Conservation (phyloP, 495 filamentous ascomycete genomes). For the Tuber borchii region DNA sequence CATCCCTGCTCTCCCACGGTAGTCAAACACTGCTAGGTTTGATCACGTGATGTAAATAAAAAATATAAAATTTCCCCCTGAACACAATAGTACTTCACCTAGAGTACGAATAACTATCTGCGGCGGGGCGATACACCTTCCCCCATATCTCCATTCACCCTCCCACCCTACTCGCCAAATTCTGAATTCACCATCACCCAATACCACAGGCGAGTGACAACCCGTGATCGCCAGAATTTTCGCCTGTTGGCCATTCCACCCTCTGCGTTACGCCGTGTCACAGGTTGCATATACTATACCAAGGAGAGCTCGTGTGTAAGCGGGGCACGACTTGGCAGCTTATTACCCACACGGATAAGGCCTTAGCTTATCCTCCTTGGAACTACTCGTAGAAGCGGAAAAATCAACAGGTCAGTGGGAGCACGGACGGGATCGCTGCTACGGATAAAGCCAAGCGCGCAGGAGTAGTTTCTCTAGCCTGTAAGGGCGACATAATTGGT, state of each 20-base stretch:
- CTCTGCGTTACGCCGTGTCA: neutral
- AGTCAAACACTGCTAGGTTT: neutral
- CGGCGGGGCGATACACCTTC: neutral
- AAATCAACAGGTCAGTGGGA: neutral
- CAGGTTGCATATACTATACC: neutral
- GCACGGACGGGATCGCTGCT: neutral
- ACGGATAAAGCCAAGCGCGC: too few relatives aligned
- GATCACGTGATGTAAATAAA: neutral
- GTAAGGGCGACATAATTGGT: too few relatives aligned
- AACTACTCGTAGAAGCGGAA: too few relatives aligned
- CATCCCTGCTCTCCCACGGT: neutral
- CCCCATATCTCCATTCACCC: neutral
- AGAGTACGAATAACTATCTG: neutral
- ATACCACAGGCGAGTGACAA: neutral
- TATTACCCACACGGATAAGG: neutral
- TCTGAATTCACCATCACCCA: neutral
- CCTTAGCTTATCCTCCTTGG: neutral
- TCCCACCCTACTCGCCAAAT: neutral
- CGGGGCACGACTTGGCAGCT: neutral
- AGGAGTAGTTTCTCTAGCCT: too few relatives aligned
- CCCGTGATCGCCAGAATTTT: neutral
- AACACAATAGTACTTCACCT: neutral
- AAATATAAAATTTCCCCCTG: neutral
- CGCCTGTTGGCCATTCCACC: neutral
- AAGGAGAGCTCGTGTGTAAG: neutral